Evolutionary conservation across 176 grass and related monocot genomes (phyloP).

Genomic region (Microstegium vimineum): DNA sequence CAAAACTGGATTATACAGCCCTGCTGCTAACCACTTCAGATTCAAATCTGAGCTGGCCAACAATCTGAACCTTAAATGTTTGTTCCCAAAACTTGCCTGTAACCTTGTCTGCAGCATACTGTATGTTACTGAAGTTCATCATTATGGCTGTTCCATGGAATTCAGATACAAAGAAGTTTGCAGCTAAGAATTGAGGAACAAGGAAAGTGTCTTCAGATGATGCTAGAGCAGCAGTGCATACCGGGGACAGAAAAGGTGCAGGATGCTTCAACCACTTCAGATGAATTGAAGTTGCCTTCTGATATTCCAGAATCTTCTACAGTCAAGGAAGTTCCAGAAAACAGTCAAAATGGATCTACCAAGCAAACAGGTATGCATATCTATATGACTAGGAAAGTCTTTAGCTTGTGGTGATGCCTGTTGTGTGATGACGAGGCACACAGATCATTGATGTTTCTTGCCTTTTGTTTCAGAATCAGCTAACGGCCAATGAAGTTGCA

Average conservation of each 20-base stretch:
- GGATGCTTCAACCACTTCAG: conserved; percentile 33
- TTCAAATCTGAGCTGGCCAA: not conserved
- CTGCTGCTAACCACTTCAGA: not conserved
- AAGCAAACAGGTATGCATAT: conserved; percentile 27
- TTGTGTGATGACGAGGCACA: not conserved
- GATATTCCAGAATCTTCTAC: conserved; percentile 36
- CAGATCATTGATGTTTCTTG: conserved; percentile 1
- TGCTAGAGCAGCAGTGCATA: conserved; percentile 71
- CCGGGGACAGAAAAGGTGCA: conserved; percentile 34
- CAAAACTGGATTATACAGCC: not conserved
- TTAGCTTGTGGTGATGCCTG: not conserved
- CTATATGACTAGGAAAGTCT: not conserved
- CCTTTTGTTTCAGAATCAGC: conserved; percentile 39
- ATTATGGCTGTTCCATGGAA: not conserved
- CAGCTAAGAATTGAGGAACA: conserved; percentile 88
- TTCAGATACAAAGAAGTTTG: conserved; percentile 80
- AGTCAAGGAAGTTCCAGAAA: conserved; percentile 23
- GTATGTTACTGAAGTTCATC: not conserved
- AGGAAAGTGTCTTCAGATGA: conserved; percentile 75
- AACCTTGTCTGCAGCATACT: not conserved
- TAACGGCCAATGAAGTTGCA: conserved; percentile 18
- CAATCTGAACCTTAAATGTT: not conserved
- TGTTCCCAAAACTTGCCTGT: not conserved
- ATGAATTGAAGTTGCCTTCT: conserved; percentile 32
- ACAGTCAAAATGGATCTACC: conserved; percentile 32